Percentiles rank a stretch among this genome's conserved stretches.
Conservation (phyloP, 345 rosid species). For the Pugionium dolabratum region DNA sequence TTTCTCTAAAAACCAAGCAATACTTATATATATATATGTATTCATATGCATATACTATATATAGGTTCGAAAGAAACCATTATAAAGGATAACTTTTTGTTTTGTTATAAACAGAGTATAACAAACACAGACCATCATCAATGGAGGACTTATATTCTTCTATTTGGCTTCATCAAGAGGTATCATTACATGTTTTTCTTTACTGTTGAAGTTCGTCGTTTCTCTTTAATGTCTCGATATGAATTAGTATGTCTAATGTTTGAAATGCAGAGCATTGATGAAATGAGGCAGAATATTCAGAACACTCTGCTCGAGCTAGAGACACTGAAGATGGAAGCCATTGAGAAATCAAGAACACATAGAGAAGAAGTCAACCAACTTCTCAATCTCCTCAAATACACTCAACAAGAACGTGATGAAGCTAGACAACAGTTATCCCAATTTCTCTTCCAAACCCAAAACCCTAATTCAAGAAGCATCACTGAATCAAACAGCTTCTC, state of each 20-base stretch:
- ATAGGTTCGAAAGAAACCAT: conserved; percentile 13
- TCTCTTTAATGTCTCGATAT: not conserved
- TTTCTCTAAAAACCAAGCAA: no score
- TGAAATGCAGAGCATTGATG: conserved; percentile 56
- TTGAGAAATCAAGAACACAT: conserved; percentile 55
- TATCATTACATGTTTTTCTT: conserved; percentile 1
- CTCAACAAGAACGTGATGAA: conserved; percentile 78
- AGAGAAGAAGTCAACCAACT: conserved; percentile 50
- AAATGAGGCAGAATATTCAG: conserved; percentile 58
- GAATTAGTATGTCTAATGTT: not conserved
- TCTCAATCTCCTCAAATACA: conserved; percentile 52
- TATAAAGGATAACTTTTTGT: conserved; percentile 1
- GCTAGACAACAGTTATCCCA: conserved; percentile 62
- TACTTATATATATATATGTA: not conserved
- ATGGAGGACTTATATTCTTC: conserved; percentile 34
- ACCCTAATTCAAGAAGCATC: conserved; percentile 54
- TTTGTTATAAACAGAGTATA: conserved; percentile 27
- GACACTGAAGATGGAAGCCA: conserved; percentile 56
- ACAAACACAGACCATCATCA: conserved; percentile 11
- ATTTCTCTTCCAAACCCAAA: conserved; percentile 36
- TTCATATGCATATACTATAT: not conserved
- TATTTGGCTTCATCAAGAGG: conserved; percentile 38
- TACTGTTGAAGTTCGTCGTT: not conserved
- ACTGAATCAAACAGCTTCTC: conserved; percentile 72
- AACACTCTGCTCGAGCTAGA: conserved; percentile 63